Evolutionary conservation across 768 basidiomycete species (phyloP).

Genomic region (Kwoniella botswanensis): DNA sequence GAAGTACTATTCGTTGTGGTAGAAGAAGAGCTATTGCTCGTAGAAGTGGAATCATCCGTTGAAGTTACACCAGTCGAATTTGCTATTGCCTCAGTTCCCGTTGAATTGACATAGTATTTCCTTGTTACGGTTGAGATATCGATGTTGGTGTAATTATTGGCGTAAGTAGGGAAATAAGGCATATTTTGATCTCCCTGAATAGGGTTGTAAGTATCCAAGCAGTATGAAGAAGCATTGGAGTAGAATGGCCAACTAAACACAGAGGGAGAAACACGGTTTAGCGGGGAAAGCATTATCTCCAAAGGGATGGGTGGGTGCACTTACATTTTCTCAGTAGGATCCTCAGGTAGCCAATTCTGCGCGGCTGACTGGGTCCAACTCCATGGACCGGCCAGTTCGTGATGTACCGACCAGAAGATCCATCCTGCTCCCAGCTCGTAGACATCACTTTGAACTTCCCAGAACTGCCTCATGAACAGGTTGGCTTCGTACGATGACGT

Average conservation of each 20-base stretch:
- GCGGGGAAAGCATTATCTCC: too few species aligned
- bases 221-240: conserved; percentile 25
- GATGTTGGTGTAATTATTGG: conserved; percentile 34
- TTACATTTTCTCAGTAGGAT: conserved; percentile 46
- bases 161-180: conserved; percentile 37
- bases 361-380: conserved; percentile 48
- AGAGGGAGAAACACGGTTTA: background rate
- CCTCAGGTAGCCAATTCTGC: conserved; percentile 50
- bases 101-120: conserved; percentile 16
- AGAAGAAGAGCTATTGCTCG: background rate
- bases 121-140: conserved; percentile 26
- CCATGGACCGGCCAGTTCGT: conserved; percentile 45
- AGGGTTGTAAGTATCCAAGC: conserved; percentile 34
- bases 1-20: background rate
- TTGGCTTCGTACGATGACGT: conserved; percentile 41
- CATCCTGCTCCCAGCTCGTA: conserved; percentile 50
- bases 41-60: background rate
- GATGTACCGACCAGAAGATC: conserved; percentile 45
- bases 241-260: conserved; percentile 35
- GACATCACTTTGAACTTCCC: conserved; percentile 50
- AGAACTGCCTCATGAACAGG: conserved; percentile 49
- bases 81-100: background rate
- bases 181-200: conserved; percentile 40
- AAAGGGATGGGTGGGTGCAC: conserved; percentile 3
- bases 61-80: conserved; percentile 5